Evolutionary conservation across 257 asterid species (phyloP).

Genomic region (Penstemon eatonii): DNA sequence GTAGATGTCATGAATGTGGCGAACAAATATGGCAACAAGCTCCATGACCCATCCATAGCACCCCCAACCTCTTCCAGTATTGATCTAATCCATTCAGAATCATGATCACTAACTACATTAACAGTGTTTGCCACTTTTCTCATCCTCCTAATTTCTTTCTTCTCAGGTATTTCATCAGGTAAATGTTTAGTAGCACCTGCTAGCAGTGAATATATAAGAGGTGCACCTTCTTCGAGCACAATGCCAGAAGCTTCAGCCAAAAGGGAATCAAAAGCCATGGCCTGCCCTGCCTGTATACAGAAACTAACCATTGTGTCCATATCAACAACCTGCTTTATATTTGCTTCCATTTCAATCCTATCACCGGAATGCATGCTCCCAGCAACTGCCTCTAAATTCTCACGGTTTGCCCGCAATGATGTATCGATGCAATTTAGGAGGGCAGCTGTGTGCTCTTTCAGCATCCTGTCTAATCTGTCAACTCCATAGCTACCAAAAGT

Average conservation of each 20-base stretch:
- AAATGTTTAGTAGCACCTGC: conserved; percentile 75
- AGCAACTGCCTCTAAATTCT: conserved; percentile 87
- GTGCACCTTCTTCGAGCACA: conserved; percentile 89
- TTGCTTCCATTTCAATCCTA: conserved; percentile 68
- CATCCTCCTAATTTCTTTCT: conserved; percentile 87
- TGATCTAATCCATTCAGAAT: conserved; percentile 83
- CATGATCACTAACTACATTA: conserved; percentile 69
- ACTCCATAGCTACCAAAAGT: conserved; percentile 94
- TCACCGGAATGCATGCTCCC: conserved; percentile 96
- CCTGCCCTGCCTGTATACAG: conserved; percentile 97
- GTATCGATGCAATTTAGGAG: conserved; percentile 93
- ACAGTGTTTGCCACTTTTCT: conserved; percentile 80
- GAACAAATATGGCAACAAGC: conserved; percentile 85
- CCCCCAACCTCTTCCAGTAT: conserved; percentile 91
- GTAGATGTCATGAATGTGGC: conserved; percentile 84
- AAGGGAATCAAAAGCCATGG: conserved; percentile 78
- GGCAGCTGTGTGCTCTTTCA: conserved; percentile 97
- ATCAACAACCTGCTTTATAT: conserved; percentile 83
- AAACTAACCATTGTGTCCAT: conserved; percentile 94
- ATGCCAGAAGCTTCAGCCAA: conserved; percentile 83
- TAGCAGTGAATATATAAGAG: conserved; percentile 84
- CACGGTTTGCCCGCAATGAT: conserved; percentile 85
- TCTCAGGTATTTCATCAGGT: conserved; percentile 82
- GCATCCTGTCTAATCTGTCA: conserved; percentile 82
- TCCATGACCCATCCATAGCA: conserved; percentile 94